Conservation (phyloP, 1,139 yeast genomes). For the Taiozyma sp. region DNA sequence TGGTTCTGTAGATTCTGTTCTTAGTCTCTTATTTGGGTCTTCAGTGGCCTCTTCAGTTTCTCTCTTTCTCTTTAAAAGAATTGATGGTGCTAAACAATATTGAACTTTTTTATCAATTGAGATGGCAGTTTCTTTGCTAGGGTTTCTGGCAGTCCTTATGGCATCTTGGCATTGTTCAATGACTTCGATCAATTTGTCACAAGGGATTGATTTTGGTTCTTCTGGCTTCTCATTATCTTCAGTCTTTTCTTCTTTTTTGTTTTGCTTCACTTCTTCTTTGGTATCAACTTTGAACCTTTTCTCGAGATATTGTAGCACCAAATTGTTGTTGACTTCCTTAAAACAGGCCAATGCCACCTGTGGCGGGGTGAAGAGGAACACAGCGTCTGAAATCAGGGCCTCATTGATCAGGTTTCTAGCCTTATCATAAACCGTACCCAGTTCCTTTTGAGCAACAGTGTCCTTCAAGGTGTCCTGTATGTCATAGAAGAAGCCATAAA, state of each 20-base stretch:
- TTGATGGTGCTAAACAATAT: slow-evolving; percentile 55
- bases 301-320: slow-evolving; percentile 62
- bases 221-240: slow-evolving; percentile 5
- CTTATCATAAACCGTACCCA: slow-evolving; percentile 54
- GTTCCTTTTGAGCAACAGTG: slow-evolving; percentile 28
- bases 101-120: slow-evolving; percentile 59
- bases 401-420: slow-evolving; percentile 64
- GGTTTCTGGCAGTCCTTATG: slow-evolving; percentile 38
- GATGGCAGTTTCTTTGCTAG: slow-evolving; percentile 58
- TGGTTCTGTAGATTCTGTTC: slow-evolving; percentile 5
- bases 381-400: slow-evolving; percentile 67
- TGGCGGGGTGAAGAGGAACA: slow-evolving; percentile 83
- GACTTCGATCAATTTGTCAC: slow-evolving; percentile 39
- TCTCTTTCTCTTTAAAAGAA: slow-evolving; percentile 41
- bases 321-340: slow-evolving; percentile 57
- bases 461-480: slow-evolving; percentile 60
- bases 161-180: slow-evolving; percentile 46
- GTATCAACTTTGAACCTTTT: slow-evolving; percentile 38
- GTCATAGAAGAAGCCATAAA: slow-evolving; percentile 91
- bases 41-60: slow-evolving; percentile 16
- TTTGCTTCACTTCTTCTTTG: slow-evolving; percentile 8
- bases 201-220: slow-evolving; percentile 22
- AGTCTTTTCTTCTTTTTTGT: slow-evolving; percentile 2
- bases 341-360: slow-evolving; percentile 90
- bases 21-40: slow-evolving; percentile 9